A percentile compares a stretch with the other conserved stretches of the same genome.
phyloP scores from a whole-genome alignment of 495 filamentous ascomycete genomes.

The Elasticomyces elasticus region DNA sequence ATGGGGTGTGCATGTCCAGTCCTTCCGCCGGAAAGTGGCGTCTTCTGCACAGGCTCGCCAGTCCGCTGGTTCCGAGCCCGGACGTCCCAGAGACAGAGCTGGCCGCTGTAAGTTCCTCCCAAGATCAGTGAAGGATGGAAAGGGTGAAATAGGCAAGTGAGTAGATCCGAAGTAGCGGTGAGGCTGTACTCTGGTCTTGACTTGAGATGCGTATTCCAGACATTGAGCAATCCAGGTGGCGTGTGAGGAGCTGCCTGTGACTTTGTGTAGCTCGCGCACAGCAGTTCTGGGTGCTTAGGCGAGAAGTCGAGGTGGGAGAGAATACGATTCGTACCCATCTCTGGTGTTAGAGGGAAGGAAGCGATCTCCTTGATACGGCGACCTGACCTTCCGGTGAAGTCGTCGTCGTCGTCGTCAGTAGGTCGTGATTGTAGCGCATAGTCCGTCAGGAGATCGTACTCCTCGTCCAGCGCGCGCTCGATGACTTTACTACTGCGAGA shows the following conservation, averaged over 20 bases:
- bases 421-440: constrained; percentile 67
- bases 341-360: constrained; percentile 78
- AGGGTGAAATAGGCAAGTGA: constrained; percentile 91
- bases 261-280: constrained; percentile 91
- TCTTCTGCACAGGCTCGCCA: constrained; percentile 78
- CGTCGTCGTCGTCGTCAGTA: constrained; percentile 54
- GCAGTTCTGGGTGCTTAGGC: constrained; percentile 85
- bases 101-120: constrained; percentile 88
- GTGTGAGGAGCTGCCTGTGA: constrained; percentile 92
- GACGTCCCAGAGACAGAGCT: constrained; percentile 98
- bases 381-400: constrained; percentile 60
- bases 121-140: constrained; percentile 95
- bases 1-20: constrained; percentile 78
- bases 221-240: constrained; percentile 84
- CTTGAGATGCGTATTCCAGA: constrained; percentile 94
- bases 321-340: constrained; percentile 96
- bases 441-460: constrained; percentile 90
- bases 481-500: constrained; percentile 94
- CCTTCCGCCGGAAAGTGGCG: constrained; percentile 80
- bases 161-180: constrained; percentile 89
- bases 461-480: constrained; percentile 84
- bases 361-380: constrained; percentile 75
- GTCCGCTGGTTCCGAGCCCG: constrained; percentile 54
- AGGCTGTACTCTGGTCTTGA: constrained; percentile 93
- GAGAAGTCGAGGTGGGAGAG: constrained; percentile 88